Percentiles rank a stretch among this genome's conserved stretches.
These are phyloP conservation scores for Phytophthora sp. DNA, from an alignment of 352 stramenopile genomes.

Conservation along the genomic window DNA sequence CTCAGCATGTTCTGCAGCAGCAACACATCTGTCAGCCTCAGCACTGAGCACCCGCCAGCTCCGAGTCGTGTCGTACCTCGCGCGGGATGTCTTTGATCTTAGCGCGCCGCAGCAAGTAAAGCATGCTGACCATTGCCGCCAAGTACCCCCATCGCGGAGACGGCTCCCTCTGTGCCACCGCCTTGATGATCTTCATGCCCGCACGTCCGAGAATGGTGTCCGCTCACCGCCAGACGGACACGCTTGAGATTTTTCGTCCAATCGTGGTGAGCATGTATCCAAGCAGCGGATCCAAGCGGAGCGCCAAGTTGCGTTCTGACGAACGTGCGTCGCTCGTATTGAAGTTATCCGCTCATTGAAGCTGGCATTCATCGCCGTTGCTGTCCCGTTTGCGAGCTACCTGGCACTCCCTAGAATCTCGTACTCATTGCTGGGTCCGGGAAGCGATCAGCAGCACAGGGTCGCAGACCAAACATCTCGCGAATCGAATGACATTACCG, in stretches of 20 bases:
- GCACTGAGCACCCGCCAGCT: too few species aligned
- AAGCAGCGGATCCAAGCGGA: conserved; percentile 8
- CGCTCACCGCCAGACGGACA: conserved; percentile 12
- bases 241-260: conserved; percentile 11
- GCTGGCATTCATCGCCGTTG: conserved; percentile 8
- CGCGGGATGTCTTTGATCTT: conserved; percentile 50
- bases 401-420: too few species aligned
- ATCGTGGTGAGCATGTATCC: conserved; percentile 22
- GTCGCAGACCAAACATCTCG: too few species aligned
- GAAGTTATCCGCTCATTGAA: too few species aligned
- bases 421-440: too few species aligned
- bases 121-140: conserved; percentile 40
- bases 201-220: neutral
- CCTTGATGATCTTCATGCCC: conserved; percentile 45
- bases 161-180: conserved; percentile 24
- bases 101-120: conserved; percentile 49
- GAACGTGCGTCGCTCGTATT: neutral
- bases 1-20: conserved; percentile 48
- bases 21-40: neutral
- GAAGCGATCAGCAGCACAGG: too few species aligned
- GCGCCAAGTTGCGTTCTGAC: conserved; percentile 7
- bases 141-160: conserved; percentile 47
- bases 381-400: too few species aligned
- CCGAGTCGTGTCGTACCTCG: conserved; percentile 39
- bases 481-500: too few species aligned